phyloP scores from a whole-genome alignment of 768 basidiomycete genomes.

The Galerina sulciceps region DNA sequence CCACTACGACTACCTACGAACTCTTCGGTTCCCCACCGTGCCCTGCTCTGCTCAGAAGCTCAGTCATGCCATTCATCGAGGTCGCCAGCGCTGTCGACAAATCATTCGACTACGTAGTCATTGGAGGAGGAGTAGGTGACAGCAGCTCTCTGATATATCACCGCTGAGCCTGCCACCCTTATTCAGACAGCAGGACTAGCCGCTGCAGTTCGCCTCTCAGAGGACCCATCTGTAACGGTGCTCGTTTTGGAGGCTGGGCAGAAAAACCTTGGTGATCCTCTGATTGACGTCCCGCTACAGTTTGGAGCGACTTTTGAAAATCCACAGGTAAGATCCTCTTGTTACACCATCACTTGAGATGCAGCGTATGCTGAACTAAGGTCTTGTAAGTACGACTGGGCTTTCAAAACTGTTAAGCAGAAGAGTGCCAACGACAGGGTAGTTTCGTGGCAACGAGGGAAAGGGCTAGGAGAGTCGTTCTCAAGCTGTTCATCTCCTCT shows the following conservation, averaged over 20 bases:
- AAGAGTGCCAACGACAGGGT: not conserved
- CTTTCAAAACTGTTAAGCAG: not conserved
- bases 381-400: not conserved
- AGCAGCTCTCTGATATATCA: no score
- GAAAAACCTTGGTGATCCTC: not conserved
- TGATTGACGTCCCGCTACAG: constrained; percentile 4
- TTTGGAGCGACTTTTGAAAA: not conserved
- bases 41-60: no score
- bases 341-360: not conserved
- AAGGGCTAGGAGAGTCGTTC: constrained; percentile 30
- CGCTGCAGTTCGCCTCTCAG: constrained; percentile 4
- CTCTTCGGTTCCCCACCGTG: no score
- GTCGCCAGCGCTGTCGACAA: not conserved
- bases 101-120: constrained; percentile 5
- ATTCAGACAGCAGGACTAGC: constrained; percentile 3
- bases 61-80: constrained; percentile 5
- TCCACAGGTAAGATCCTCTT: not conserved
- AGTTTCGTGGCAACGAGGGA: constrained; percentile 23
- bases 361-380: no score
- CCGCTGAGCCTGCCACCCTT: not conserved
- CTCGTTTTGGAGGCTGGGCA: not conserved
- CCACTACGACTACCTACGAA: no score
- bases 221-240: constrained; percentile 6
- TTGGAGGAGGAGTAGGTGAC: constrained; percentile 8
- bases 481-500: not conserved